Conservation (phyloP, 306 rosid genomes). For the Rosa multiflora region DNA sequence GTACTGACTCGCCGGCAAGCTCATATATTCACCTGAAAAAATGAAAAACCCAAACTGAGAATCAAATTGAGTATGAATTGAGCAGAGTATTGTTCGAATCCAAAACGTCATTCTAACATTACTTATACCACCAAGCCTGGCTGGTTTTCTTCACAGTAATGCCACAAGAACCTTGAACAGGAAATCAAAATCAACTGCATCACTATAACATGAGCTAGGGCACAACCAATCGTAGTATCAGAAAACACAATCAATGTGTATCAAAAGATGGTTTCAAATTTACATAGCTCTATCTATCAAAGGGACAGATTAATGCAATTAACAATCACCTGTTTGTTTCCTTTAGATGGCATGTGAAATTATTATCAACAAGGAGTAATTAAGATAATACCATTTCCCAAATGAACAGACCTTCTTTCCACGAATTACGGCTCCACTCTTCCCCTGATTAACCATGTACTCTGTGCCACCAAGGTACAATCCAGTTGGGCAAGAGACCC, state of each 20-base stretch:
- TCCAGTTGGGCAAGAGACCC: slow-evolving; percentile 85
- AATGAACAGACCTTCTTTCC: slow-evolving; percentile 70
- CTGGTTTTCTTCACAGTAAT: slow-evolving; percentile 53
- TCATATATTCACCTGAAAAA: slow-evolving; percentile 74
- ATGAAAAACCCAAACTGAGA: neutral
- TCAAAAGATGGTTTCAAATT: neutral
- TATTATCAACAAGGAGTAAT: neutral
- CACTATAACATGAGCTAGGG: neutral
- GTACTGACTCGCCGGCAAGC: slow-evolving; percentile 93
- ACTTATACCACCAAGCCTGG: slow-evolving; percentile 45
- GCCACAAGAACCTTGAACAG: slow-evolving; percentile 49
- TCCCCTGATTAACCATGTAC: slow-evolving; percentile 88
- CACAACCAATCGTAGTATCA: neutral
- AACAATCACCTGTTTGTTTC: neutral
- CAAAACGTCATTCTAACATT: slow-evolving; percentile 40
- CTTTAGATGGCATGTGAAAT: neutral
- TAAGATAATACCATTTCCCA: neutral
- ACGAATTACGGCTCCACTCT: slow-evolving; percentile 69
- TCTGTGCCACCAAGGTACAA: slow-evolving; percentile 70
- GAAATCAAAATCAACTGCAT: neutral
- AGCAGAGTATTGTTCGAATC: neutral
- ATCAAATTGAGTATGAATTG: neutral
- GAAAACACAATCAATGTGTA: neutral
- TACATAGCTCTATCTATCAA: neutral
- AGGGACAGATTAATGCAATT: neutral